These are phyloP conservation scores for Agroathelia rolfsii DNA, from an alignment of 1,284 basidiomycete species.

Conservation along the genomic window DNA sequence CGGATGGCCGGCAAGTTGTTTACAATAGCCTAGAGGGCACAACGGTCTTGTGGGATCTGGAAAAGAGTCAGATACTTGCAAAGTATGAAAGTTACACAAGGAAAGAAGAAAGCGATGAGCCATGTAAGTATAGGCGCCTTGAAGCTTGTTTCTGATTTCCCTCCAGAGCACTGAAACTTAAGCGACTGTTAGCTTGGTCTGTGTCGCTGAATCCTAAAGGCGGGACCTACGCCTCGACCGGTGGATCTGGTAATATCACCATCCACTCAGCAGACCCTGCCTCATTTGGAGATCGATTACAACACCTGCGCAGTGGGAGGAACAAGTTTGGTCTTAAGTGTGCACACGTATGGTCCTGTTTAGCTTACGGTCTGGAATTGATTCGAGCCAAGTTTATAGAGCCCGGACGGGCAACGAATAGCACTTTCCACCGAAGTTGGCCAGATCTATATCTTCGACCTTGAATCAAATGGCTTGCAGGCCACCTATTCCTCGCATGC, in stretches of 20 bases:
- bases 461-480: constrained; percentile 51
- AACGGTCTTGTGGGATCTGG: constrained; percentile 62
- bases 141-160: constrained; percentile 3
- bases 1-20: constrained; percentile 52
- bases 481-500: constrained; percentile 77
- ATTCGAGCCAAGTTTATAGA: constrained; percentile 36
- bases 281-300: constrained; percentile 51
- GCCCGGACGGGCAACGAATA: constrained; percentile 72
- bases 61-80: constrained; percentile 45
- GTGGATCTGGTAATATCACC: constrained; percentile 61
- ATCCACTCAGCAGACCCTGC: constrained; percentile 52
- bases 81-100: constrained; percentile 66
- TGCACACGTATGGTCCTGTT: constrained; percentile 50
- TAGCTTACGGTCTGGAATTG: constrained; percentile 6
- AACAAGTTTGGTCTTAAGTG: constrained; percentile 78
- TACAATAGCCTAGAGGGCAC: constrained; percentile 77
- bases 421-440: constrained; percentile 75
- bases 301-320: constrained; percentile 56
- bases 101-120: constrained; percentile 46
- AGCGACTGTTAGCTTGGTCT: constrained; percentile 54
- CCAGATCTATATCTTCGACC: constrained; percentile 74
- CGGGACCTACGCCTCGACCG: constrained; percentile 70
- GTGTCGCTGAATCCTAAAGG: constrained; percentile 69
- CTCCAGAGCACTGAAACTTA: constrained; percentile 13
- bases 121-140: constrained; percentile 43